Evolutionary conservation across 1,139 yeast genomes (phyloP), one percentile per base, ranked within the genome.

Genomic region (Nakaseomyces uthaithaninus): DNA sequence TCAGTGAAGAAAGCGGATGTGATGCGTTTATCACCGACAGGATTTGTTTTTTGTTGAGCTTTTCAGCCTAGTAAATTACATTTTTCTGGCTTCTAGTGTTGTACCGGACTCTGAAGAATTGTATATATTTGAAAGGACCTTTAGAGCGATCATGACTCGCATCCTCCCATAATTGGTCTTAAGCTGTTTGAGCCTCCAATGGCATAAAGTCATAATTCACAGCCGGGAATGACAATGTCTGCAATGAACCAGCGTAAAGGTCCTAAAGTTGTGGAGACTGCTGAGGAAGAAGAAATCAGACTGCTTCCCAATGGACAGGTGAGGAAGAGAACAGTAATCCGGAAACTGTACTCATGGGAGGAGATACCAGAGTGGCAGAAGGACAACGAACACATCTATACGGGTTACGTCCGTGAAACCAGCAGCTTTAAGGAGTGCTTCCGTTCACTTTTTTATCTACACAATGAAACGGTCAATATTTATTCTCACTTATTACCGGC

Each of bases 381-480:
- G 51, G 96, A 89, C 55, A 89, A 89, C 55, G 87, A 83, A 51
- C 84, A 62, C 57, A 86, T 87, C 33, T 60, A 68, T 23, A 64
- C 76, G 0, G 94, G 94, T 2, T 87, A 87, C 54, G 85, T 87
- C n/a, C 69, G 66, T 35, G 84, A 77, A 43, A 80, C 94, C 0
- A 59, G 64, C 36, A 78, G 84, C 40, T 70, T 67, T 42, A 47
- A 44, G 26, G 65, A 62, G 34, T 77, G 86, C 46, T 49, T 79
- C 8, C 53, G 64, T 19, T 77, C 91, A 3, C 63, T 87, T 31
- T 59, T 72, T 15, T 82, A 79, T 49, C 47, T 84, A n/a, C 95
- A 87, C 61, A 87, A 87, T 53, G 96, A 87, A 58, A 67, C 94
- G 0, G 77, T 84, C 36, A 87, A 89, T 56, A 81, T 89, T 28